A percentile compares a stretch with the other conserved stretches of the same genome.
Evolutionary conservation across 768 basidiomycete genomes (phyloP).

Genomic region (Pisolithus albus): DNA sequence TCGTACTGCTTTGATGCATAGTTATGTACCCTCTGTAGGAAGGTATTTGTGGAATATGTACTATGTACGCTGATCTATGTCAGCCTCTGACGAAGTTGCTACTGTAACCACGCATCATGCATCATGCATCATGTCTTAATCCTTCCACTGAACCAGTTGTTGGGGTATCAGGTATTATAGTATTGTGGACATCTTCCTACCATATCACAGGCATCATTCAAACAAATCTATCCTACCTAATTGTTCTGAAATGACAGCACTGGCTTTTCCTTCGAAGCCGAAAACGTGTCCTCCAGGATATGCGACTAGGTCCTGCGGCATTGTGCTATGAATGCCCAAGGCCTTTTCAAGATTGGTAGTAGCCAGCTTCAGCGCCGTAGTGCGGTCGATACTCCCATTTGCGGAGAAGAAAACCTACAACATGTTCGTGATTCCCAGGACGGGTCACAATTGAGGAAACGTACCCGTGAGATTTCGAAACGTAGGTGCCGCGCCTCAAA

Average conservation of each 20-base stretch:
- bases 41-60: too few species aligned
- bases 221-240: slow-evolving; percentile 16
- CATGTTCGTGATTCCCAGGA: background rate
- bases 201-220: slow-evolving; percentile 2
- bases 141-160: too few species aligned
- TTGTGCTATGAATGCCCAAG: slow-evolving; percentile 27
- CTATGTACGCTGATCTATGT: too few species aligned
- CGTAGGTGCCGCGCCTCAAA: slow-evolving; percentile 29
- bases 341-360: slow-evolving; percentile 38
- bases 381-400: slow-evolving; percentile 30
- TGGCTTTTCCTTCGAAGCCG: slow-evolving; percentile 33
- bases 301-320: slow-evolving; percentile 34
- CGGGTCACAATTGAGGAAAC: background rate
- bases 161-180: too few species aligned
- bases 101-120: too few species aligned
- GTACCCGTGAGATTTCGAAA: slow-evolving; percentile 26
- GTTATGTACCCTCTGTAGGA: too few species aligned
- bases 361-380: slow-evolving; percentile 31
- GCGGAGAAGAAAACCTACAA: slow-evolving; percentile 35
- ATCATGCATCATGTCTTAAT: too few species aligned
- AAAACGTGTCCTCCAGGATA: slow-evolving; percentile 32
- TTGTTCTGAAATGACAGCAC: slow-evolving; percentile 30
- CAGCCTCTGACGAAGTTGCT: too few species aligned
- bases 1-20: too few species aligned
- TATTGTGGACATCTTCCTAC: background rate